phyloP scores from a whole-genome alignment of 2,329 filamentous ascomycete species.

The Lecanosticta acicola region DNA sequence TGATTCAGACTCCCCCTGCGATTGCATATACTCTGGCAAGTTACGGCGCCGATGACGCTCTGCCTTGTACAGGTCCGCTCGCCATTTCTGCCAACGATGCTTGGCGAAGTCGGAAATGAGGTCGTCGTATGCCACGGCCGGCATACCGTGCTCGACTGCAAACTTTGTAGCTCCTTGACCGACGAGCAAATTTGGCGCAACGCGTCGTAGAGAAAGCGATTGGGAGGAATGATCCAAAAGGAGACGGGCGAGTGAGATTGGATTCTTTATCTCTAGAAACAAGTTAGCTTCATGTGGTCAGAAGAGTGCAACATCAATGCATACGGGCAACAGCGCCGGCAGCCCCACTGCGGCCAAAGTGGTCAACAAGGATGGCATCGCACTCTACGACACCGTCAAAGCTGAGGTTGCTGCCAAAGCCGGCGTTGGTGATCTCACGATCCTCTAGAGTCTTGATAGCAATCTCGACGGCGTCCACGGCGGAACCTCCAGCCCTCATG shows the following conservation, averaged over 20 bases:
- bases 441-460: slow-evolving; percentile 86
- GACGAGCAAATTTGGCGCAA: slow-evolving; percentile 87
- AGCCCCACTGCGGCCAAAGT: slow-evolving; percentile 83
- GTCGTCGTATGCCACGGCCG: slow-evolving; percentile 65
- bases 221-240: slow-evolving; percentile 73
- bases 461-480: slow-evolving; percentile 83
- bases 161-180: slow-evolving; percentile 82
- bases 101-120: slow-evolving; percentile 74
- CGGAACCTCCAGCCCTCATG: slow-evolving; percentile 69
- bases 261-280: slow-evolving; percentile 75
- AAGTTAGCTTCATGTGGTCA: slow-evolving; percentile 13
- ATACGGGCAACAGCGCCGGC: slow-evolving; percentile 85
- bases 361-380: slow-evolving; percentile 89
- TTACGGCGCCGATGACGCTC: slow-evolving; percentile 43
- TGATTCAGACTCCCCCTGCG: slow-evolving; percentile 19
- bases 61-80: slow-evolving; percentile 59
- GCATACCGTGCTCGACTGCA: slow-evolving; percentile 70
- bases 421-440: slow-evolving; percentile 91
- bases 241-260: slow-evolving; percentile 76
- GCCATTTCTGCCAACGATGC: slow-evolving; percentile 77
- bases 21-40: slow-evolving; percentile 17
- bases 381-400: slow-evolving; percentile 90
- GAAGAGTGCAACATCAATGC: slow-evolving; percentile 33
- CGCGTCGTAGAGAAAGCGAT: slow-evolving; percentile 74
- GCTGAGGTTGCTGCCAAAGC: slow-evolving; percentile 89